Conservation (phyloP, 208 protist species). For the Wallacemonas rigidus region DNA sequence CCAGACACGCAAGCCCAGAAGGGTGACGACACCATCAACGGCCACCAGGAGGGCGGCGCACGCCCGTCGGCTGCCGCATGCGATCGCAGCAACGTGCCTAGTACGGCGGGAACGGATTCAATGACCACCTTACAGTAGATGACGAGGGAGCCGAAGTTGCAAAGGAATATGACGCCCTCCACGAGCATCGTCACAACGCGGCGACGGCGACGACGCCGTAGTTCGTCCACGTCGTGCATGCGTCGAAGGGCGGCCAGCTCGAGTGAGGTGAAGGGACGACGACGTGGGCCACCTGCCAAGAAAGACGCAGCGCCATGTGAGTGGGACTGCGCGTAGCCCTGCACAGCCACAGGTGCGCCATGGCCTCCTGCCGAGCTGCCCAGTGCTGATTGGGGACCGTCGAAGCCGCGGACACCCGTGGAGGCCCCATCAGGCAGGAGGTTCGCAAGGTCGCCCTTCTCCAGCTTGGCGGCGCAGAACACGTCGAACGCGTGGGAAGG, state of each 20-base stretch:
- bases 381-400: too few relatives aligned
- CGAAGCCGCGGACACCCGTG: too few relatives aligned
- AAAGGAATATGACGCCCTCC: slow-evolving; percentile 64
- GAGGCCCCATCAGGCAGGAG: background rate
- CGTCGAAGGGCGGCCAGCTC: background rate
- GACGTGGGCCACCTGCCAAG: background rate
- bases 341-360: background rate
- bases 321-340: background rate
- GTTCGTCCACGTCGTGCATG: slow-evolving; percentile 33
- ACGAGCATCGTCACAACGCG: slow-evolving; percentile 53
- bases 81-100: slow-evolving; percentile 20
- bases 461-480: slow-evolving; percentile 26
- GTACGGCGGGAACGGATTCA: slow-evolving; percentile 67
- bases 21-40: background rate
- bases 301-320: background rate
- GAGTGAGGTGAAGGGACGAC: slow-evolving; percentile 7
- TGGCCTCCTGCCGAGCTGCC: too few relatives aligned
- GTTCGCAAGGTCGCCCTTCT: background rate
- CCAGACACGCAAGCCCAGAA: slow-evolving; percentile 66
- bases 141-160: slow-evolving; percentile 71
- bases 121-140: slow-evolving; percentile 75
- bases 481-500: slow-evolving; percentile 55
- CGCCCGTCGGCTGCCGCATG: slow-evolving; percentile 12
- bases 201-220: slow-evolving; percentile 40
- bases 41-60: background rate